Evolutionary conservation across 768 basidiomycete species (phyloP).

Genomic region (Calocybe gangraenosa): DNA sequence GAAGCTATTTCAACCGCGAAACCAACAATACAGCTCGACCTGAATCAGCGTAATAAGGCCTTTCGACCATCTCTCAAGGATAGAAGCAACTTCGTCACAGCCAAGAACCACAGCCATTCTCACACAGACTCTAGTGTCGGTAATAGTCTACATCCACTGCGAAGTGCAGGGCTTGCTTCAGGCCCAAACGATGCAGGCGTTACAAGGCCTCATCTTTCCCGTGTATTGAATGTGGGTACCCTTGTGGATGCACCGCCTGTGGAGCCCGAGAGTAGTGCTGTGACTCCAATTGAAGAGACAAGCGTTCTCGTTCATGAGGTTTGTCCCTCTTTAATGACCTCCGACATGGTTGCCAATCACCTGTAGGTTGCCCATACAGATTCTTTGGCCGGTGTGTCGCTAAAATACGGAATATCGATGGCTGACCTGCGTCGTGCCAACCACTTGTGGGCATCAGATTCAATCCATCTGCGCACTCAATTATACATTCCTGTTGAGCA

Average conservation of each 20-base stretch:
- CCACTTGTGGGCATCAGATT: slow-evolving; percentile 90
- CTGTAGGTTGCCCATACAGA: slow-evolving; percentile 66
- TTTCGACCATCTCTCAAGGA: not conserved
- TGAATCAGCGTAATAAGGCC: too few species aligned
- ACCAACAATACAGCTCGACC: too few species aligned
- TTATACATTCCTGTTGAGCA: slow-evolving; percentile 77
- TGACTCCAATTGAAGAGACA: slow-evolving; percentile 32
- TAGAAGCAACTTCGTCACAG: not conserved
- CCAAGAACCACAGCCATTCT: slow-evolving; percentile 18
- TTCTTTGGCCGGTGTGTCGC: slow-evolving; percentile 80
- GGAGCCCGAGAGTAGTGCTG: slow-evolving; percentile 8
- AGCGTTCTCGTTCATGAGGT: slow-evolving; percentile 63
- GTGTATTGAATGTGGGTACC: slow-evolving; percentile 19
- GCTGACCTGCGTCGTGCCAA: slow-evolving; percentile 83
- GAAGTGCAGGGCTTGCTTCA: slow-evolving; percentile 20
- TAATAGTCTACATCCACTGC: slow-evolving; percentile 21
- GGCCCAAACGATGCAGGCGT: slow-evolving; percentile 23
- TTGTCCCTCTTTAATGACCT: slow-evolving; percentile 14
- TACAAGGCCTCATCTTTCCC: slow-evolving; percentile 23
- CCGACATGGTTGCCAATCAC: slow-evolving; percentile 1
- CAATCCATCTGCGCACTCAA: slow-evolving; percentile 80
- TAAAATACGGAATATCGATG: slow-evolving; percentile 85
- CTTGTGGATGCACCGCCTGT: slow-evolving; percentile 25
- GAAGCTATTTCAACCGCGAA: not conserved
- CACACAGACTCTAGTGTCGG: slow-evolving; percentile 19